phyloP scores from a whole-genome alignment of 257 asterid genomes.

The Solanum bulbocastanum region DNA sequence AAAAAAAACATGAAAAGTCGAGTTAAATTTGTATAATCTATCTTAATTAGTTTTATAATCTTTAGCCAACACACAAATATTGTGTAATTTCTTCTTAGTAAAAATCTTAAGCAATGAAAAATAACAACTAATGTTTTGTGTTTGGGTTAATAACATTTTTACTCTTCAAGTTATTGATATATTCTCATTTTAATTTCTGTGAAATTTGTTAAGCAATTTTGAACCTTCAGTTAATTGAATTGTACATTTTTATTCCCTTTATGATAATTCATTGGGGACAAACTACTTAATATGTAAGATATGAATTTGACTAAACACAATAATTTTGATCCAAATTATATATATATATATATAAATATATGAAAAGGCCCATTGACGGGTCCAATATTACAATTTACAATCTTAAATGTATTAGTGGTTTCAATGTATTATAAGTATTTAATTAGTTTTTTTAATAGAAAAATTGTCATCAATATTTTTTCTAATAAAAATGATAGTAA shows the following conservation, averaged over 20 bases:
- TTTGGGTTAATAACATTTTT: not conserved
- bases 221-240: not conserved
- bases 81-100: not conserved
- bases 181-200: not conserved
- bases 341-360: not conserved
- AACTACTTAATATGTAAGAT: not conserved
- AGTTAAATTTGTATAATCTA: not conserved
- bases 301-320: too few relatives aligned
- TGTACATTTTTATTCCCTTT: not conserved
- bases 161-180: not conserved
- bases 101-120: not conserved
- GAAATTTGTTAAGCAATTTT: not conserved
- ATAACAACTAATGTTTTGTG: not conserved
- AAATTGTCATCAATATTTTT: too few relatives aligned
- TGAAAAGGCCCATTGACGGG: too few relatives aligned
- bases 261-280: not conserved
- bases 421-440: too few relatives aligned
- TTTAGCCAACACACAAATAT: not conserved
- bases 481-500: too few relatives aligned
- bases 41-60: not conserved
- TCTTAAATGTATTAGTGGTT: too few relatives aligned
- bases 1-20: not conserved
- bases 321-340: not conserved
- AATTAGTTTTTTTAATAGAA: too few relatives aligned
- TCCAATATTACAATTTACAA: too few relatives aligned